phyloP scores from a whole-genome alignment of 176 grass and related monocot species.

The Oryza punctata region DNA sequence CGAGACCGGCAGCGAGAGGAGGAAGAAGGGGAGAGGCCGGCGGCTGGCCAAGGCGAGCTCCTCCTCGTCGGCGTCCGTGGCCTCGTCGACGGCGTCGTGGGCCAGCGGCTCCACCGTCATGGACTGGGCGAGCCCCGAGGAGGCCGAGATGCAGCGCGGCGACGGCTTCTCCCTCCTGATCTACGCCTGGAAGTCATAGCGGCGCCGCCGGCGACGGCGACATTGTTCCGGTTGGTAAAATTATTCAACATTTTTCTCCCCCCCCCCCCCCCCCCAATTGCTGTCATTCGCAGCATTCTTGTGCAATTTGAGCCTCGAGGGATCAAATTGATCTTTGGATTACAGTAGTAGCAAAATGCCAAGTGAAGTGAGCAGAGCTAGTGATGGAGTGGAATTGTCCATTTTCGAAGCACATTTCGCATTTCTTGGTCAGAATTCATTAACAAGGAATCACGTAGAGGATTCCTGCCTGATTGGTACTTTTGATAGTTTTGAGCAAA shows the following conservation, averaged over 20 bases:
- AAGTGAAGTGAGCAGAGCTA: not conserved
- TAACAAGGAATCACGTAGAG: not conserved
- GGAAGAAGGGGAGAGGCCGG: slow-evolving; percentile 38
- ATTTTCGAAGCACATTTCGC: not conserved
- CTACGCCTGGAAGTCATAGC: slow-evolving; percentile 79
- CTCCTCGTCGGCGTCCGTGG: slow-evolving; percentile 59
- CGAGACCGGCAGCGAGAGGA: slow-evolving; percentile 57
- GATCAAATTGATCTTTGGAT: slow-evolving; percentile 28
- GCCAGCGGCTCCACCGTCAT: slow-evolving; percentile 73
- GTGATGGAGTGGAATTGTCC: not conserved
- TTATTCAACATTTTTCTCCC: not conserved
- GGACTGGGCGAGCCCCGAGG: slow-evolving; percentile 88
- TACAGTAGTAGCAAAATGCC: slow-evolving; percentile 18
- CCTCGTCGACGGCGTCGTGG: slow-evolving; percentile 67
- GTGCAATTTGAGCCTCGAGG: slow-evolving; percentile 12
- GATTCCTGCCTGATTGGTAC: not conserved
- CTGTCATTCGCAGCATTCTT: slow-evolving; percentile 28
- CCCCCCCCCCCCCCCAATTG: not conserved
- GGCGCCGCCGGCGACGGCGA: not conserved
- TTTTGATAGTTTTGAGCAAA: not conserved
- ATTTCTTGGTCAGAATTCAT: slow-evolving; percentile 12
- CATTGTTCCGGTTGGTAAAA: not conserved
- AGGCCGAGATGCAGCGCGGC: slow-evolving; percentile 62
- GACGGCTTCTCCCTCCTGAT: slow-evolving; percentile 77
- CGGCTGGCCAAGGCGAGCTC: slow-evolving; percentile 61